phyloP scores from a whole-genome alignment of 768 basidiomycete species.

The Naganishia antarctica region DNA sequence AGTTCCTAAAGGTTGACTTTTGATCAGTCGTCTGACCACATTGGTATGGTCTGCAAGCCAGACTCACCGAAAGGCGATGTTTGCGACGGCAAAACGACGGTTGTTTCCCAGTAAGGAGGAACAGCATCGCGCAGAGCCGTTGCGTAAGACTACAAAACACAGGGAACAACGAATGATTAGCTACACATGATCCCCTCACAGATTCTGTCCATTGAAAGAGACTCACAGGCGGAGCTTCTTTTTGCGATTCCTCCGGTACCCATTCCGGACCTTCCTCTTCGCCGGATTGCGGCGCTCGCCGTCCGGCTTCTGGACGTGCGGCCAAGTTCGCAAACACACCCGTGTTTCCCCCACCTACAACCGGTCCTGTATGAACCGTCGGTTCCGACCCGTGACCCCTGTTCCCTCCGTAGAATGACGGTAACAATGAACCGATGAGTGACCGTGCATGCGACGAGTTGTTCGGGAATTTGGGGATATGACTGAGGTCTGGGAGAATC shows the following conservation, averaged over 20 bases:
- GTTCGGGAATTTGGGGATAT: constrained; percentile 47
- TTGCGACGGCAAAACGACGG: constrained; percentile 68
- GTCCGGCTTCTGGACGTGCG: constrained; percentile 68
- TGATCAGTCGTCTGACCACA: not conserved
- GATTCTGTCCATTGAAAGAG: too few species aligned
- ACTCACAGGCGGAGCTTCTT: constrained; percentile 67
- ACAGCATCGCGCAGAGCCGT: constrained; percentile 83
- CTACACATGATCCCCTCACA: too few species aligned
- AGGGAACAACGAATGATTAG: not conserved
- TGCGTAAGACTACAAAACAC: constrained; percentile 64
- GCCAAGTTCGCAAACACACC: constrained; percentile 93
- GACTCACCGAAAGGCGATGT: constrained; percentile 43
- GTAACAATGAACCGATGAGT: constrained; percentile 59
- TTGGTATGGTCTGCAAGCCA: not conserved
- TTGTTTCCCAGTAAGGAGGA: constrained; percentile 95
- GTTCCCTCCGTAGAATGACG: constrained; percentile 42
- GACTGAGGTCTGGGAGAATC: constrained; percentile 35
- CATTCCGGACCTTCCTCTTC: constrained; percentile 54
- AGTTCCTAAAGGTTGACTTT: constrained; percentile 49
- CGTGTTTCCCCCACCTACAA: constrained; percentile 60
- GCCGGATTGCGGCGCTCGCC: constrained; percentile 29
- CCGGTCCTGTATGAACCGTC: constrained; percentile 25
- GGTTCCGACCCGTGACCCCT: constrained; percentile 6
- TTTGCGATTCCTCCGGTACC: constrained; percentile 73
- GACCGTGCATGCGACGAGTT: constrained; percentile 9